Evolutionary conservation across 495 filamentous ascomycete species (phyloP), one percentile per base, ranked within the genome.

Genomic region (Trichodelitschia bisporula): DNA sequence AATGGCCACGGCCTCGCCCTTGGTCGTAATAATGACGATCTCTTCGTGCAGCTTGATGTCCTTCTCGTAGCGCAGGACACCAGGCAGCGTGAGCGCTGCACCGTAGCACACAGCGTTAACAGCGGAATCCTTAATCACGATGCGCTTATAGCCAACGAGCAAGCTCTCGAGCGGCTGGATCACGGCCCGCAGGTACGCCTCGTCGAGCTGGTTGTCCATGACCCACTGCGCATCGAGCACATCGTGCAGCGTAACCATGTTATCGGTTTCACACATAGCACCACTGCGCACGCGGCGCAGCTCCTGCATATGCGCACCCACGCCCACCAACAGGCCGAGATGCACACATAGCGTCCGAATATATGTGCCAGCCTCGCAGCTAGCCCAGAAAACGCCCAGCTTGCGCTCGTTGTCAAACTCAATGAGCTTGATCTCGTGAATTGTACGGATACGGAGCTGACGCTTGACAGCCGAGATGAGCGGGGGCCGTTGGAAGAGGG

Each of bases 361-460:
- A 47, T 97, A 97, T 19, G 86, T 95, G 45, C 86, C 86, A 36
- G 86, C 86, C 54, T 97, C 86, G 51, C 86, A 97, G 53, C 77
- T 84, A 35, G 95, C 89, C 86, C 86, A 93, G 66, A 97, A 97
- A 19, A 95, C 82, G 51, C 74, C 89, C n/a, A 97, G 65, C 46
- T 93, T 78, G 36, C 86, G 69, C 34, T 95, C 82, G 49, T 95
- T 91, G 54, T 95, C 86, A 46, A 92, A 97, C 55, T 97, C 84
- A 42, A 82, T 73, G 19, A 92, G 58, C 55, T 83, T 83, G 61
- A 74, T 82, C 56, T 93, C 77, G 53, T 93, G 72, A 44, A 95
- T 91, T 8, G 86, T 91, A 50, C 86, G 70, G 46, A 95, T 84
- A 58, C 86, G 84, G 30, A 97, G 65, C 56, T 92, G 82, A 49